Conservation (phyloP, 169 alveolate species). For the Plasmodium malariae region DNA sequence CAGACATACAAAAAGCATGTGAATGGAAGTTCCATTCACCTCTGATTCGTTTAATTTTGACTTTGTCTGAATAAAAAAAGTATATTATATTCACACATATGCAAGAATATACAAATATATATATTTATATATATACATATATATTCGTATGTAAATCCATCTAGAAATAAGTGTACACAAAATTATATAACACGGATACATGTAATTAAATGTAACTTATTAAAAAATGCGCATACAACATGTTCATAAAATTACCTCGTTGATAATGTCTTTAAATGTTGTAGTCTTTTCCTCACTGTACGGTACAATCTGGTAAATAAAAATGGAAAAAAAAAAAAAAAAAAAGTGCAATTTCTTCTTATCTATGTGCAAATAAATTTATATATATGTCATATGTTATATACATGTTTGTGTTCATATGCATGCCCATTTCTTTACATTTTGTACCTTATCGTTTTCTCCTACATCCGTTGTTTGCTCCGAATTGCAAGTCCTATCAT, state of each 20-base stretch:
- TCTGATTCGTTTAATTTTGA: slow-evolving; percentile 40
- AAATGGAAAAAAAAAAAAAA: slow-evolving; percentile 7
- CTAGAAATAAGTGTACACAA: not conserved
- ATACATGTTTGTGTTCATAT: not conserved
- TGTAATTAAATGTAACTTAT: too few species aligned
- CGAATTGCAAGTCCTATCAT: not conserved
- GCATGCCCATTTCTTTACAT: not conserved
- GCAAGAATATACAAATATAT: not conserved
- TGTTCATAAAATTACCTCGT: slow-evolving; percentile 8
- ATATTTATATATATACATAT: not conserved
- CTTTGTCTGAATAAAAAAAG: slow-evolving; percentile 39
- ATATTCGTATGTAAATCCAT: not conserved
- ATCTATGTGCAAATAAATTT: not conserved
- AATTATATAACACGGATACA: not conserved
- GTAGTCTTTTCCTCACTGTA: slow-evolving; percentile 63
- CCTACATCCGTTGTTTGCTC: slow-evolving; percentile 9
- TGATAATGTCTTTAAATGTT: slow-evolving; percentile 45
- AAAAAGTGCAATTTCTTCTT: not conserved
- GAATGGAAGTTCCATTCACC: slow-evolving; percentile 57
- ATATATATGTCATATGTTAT: not conserved
- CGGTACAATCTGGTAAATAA: slow-evolving; percentile 43
- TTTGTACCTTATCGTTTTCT: not conserved
- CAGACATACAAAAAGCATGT: slow-evolving; percentile 69
- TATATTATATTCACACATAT: not conserved
- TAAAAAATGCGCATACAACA: not conserved